Conservation (phyloP, 179 eudicot species). For the Camellia oleifera region DNA sequence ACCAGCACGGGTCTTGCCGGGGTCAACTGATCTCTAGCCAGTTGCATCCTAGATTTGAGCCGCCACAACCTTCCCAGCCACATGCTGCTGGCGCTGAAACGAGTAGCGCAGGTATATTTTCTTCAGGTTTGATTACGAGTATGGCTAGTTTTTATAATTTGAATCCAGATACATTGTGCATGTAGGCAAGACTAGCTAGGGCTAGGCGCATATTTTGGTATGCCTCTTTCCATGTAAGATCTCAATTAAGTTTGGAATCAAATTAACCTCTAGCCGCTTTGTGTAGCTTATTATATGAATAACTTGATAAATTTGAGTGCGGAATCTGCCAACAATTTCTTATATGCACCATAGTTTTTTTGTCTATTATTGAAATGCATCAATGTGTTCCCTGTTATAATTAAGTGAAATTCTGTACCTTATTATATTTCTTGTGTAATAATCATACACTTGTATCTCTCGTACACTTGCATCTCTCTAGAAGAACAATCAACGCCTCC, state of each 20-base stretch:
- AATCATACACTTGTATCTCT: background rate
- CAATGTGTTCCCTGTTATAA: background rate
- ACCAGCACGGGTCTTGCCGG: background rate
- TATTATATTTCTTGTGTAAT: background rate
- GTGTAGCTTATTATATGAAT: background rate
- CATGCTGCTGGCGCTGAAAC: background rate
- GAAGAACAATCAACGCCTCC: slow-evolving; percentile 2
- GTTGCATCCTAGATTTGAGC: no score
- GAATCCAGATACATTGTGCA: background rate
- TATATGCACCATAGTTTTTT: background rate
- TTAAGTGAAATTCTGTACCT: background rate
- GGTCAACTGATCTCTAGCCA: slow-evolving; percentile 9
- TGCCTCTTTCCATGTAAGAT: background rate
- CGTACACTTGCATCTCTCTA: background rate
- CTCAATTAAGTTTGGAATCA: background rate
- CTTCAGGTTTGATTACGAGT: background rate
- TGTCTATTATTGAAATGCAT: background rate
- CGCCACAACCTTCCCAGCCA: slow-evolving; percentile 9
- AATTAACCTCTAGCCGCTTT: background rate
- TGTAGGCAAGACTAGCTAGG: background rate
- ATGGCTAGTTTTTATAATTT: background rate
- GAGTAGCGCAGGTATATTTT: background rate
- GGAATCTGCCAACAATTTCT: background rate
- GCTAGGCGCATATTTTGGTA: background rate
- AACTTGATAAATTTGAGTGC: background rate